Percentiles rank a stretch among this genome's conserved stretches.
Evolutionary conservation across 2,329 filamentous ascomycete genomes (phyloP).

Genomic region (Colletotrichum salicis): DNA sequence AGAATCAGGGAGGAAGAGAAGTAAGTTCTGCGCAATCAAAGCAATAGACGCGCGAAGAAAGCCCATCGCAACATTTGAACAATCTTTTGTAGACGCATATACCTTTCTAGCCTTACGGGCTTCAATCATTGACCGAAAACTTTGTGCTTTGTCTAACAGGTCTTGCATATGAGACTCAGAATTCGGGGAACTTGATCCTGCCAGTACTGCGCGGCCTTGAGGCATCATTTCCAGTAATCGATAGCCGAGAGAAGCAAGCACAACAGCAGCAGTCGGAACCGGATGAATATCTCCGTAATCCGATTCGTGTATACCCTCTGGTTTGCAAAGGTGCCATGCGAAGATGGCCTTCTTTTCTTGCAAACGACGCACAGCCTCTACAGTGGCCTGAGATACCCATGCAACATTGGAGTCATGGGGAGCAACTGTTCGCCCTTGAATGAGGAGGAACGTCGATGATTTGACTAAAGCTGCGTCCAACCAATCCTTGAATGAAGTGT

Average conservation of each 20-base stretch:
- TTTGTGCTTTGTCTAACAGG: not conserved
- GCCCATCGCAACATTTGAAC: not conserved
- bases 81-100: not conserved
- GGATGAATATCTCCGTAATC: not conserved
- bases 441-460: not conserved
- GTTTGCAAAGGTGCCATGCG: not conserved
- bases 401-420: not conserved
- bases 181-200: not conserved
- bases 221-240: not conserved
- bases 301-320: not conserved
- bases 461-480: not conserved
- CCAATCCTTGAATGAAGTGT: not conserved
- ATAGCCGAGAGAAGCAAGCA: not conserved
- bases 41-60: not conserved
- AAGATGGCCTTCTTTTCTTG: not conserved
- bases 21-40: not conserved
- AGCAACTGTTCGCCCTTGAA: not conserved
- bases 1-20: not conserved
- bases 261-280: not conserved
- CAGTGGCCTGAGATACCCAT: not conserved
- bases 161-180: not conserved
- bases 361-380: not conserved
- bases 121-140: not conserved
- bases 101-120: not conserved
- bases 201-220: not conserved